phyloP scores from a whole-genome alignment of 805 yeast genomes.

The Ogataea neopini region DNA sequence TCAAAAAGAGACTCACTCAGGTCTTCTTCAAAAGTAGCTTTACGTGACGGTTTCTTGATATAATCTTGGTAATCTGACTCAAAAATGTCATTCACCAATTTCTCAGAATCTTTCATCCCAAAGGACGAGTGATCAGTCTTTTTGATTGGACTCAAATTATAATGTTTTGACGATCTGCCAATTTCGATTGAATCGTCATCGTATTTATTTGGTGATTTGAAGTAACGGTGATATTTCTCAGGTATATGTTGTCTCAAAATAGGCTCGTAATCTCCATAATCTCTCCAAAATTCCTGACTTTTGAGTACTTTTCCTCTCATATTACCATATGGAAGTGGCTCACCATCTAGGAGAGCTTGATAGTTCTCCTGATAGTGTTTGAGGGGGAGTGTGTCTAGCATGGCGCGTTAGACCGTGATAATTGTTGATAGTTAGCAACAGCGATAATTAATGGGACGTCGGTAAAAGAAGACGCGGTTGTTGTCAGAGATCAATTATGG shows the following conservation, averaged over 20 bases:
- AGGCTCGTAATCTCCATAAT: constrained; percentile 32
- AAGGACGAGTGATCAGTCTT: constrained; percentile 12
- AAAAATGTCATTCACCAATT: constrained; percentile 26
- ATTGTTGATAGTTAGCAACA: not conserved
- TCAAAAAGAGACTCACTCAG: constrained; percentile 17
- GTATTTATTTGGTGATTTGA: constrained; percentile 14
- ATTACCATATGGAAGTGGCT: constrained; percentile 33
- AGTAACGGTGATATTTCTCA: constrained; percentile 27
- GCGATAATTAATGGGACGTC: not conserved
- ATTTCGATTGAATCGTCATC: constrained; percentile 28
- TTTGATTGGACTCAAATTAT: constrained; percentile 32
- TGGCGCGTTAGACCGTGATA: constrained; percentile 6
- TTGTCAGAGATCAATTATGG: not conserved
- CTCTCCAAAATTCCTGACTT: constrained; percentile 23
- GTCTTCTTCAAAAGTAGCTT: constrained; percentile 13
- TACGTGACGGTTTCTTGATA: constrained; percentile 4
- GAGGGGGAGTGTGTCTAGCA: constrained; percentile 33
- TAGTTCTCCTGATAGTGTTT: constrained; percentile 32
- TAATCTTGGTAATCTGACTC: constrained; percentile 22
- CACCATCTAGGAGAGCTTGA: constrained; percentile 26
- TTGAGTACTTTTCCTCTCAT: constrained; percentile 30
- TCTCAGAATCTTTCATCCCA: constrained; percentile 28
- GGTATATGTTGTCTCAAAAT: constrained; percentile 33
- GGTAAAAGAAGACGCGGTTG: not conserved
- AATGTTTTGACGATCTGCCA: constrained; percentile 26